Base-by-base conservation (phyloP, 2,329 filamentous ascomycete genomes). In the Diaporthe batatas region DNA sequence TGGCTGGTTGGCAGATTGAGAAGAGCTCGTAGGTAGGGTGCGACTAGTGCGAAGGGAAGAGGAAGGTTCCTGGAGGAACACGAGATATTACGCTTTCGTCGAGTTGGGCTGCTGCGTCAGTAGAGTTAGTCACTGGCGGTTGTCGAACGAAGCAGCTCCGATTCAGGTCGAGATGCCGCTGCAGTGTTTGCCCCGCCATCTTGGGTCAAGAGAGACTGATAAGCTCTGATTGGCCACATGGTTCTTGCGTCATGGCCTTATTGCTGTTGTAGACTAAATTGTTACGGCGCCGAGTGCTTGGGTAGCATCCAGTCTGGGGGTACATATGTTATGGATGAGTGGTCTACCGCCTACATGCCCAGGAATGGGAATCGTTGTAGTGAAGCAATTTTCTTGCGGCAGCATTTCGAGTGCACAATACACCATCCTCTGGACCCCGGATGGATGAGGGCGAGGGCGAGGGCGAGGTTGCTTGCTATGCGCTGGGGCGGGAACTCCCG, bases 191-290 rank as follows among this genome's bases (percentile, higher is more conserved):
- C 75, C 77, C 77, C 77, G 72, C 75, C 71, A 74, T 74, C 44
- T 73, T 68, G 65, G 57, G 57, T 73, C 62, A 73, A 72, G 62
- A 62, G 51, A 58, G 67, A 73, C 72, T 57, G 73, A 21, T 21
- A 14, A 49, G 53, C 42, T 72, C 54, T 77, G 75, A 78, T 79
- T 79, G 77, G 78, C 32, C 58, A 49, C 23, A 29, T 29, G 16
- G 14, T 4, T 51, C 71, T 78, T 78, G 77, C 78, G 71, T 74
- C 73, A 74, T 74, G 54, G 54, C 53, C 54, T 53, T 0, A 36
- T 7, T 16, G 25, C 44, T 25, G 47, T 53, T 39, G 62, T 36
- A 42, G 6, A 10, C 8, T 11, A 32, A 39, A 39, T 49, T 42
- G 21, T 21, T 34, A 49, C 6, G 59, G 47, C 1, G 29, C 6